Base-by-base conservation (phyloP, 768 basidiomycete species). In the Amanita pseudoporphyria region DNA sequence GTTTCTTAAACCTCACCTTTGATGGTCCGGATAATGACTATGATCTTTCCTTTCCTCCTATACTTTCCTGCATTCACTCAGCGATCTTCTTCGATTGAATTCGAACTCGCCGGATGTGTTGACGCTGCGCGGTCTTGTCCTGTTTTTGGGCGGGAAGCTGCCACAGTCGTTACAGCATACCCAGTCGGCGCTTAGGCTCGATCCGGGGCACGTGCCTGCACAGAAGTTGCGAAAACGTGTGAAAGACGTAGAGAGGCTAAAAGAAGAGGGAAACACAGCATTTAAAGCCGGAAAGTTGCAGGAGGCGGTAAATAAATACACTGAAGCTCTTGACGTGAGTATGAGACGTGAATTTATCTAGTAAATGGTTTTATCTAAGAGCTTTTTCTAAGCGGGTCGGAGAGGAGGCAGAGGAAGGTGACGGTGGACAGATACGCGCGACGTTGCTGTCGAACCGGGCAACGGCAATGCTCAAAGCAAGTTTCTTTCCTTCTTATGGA, bases 361-460 rank as follows among this genome's bases (percentile, higher is more conserved):
- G 9, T 18, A n/a, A 36, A 35, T 22, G 10, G n/a, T 7, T 22
- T 14, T 18, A 54, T 12, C 22, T 18, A n/a, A n/a, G 16, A 22
- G 33, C 28, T 37, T 39, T 43, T 14, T 46, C 22, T n/a, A 50
- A 87, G 82, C 73, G 76, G 19, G 78, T 90, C 38, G 87, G 88
- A 18, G 71, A 76, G 16, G 64, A 65, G 4, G 77, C 79, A 31
- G 82, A 84, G 37, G 88, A 91, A 63, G 82, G 79, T 1, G 78
- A 77, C 55, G 89, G 91, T 14, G 89, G 89, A 6, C 78, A 84
- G 48, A 82, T 92, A 22, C 81, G 86, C 10, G 86, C 88, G 1
- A 83, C 84, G 1, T 66, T 94, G 3, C 67, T 91, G 7, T 87
- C 84, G 2, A 94, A 94, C 57, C 81, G 89, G 4, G 91, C 91